Base-by-base conservation (phyloP, 1,284 basidiomycete species). In the Naganishia cerealis region DNA sequence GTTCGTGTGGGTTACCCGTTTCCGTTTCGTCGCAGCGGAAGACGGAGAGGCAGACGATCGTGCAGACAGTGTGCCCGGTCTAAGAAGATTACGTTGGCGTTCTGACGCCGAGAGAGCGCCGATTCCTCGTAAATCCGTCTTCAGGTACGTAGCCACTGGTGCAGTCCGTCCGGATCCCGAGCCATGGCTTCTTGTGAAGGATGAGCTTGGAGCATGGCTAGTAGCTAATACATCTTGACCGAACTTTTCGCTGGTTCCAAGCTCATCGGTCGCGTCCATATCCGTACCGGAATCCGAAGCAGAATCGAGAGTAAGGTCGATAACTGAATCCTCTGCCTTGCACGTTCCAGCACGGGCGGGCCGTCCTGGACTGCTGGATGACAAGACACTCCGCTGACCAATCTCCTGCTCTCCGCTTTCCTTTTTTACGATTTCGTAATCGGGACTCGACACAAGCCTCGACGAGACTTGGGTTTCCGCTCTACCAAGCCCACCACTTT, bases 291-390 rank as follows among this genome's bases (percentile, higher is more conserved):
- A 58, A 8, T 63, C 59, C 9, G 54, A 54, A 16, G 21, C 67
- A 12, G 52, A 29, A 12, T 68, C 67, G 54, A 56, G 54, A 0
- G 67, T 68, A 15, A 68, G 54, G n/a, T 68, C 67, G 59, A 68
- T 68, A 6, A 55, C 59, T 8, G 42, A 33, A 15, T 57, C 67
- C 0, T 46, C 5, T 16, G 61, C 40, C 24, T 52, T 39, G 46
- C 36, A n/a, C 26, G 15, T 62, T 52, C 6, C 29, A 33, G 29
- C 29, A 33, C 29, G 29, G 29, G 29, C 29, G 6, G 29, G 3
- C 29, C 29, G 29, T 33, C 29, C 29, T 33, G 29, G 29, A 18
- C 13, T 24, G 57, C 21, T 58, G 55, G 18, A 18, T 26, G 55
- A 16, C 1, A 13, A 33, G 24, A 36, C 58, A 24, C n/a, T 29